Evolutionary conservation across 306 rosid genomes (phyloP).

Genomic region (Rosa chinensis): DNA sequence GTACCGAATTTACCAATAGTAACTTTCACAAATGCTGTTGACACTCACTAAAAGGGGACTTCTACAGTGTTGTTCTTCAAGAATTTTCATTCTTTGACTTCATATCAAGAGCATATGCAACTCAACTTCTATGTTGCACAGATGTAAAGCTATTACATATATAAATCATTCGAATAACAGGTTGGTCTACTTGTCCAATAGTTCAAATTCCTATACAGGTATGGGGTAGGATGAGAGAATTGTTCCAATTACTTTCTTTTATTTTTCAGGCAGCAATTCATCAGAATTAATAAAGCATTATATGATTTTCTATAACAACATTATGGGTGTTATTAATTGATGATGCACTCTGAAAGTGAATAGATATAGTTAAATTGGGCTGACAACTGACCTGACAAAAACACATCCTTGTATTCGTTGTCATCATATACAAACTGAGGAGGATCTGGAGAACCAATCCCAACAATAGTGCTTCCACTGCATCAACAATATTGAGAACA

Average conservation of each 20-base stretch:
- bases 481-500: constrained; percentile 39
- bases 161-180: background rate
- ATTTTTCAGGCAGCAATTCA: background rate
- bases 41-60: background rate
- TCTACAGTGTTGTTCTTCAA: too few species aligned
- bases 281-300: background rate
- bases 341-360: background rate
- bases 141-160: background rate
- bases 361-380: constrained; percentile 9
- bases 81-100: too few species aligned
- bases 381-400: constrained; percentile 83
- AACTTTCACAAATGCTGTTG: background rate
- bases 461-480: constrained; percentile 99
- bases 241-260: background rate
- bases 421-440: constrained; percentile 86
- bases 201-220: background rate
- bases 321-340: background rate
- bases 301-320: background rate
- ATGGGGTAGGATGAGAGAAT: background rate
- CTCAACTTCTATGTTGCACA: too few species aligned
- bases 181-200: background rate
- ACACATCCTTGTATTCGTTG: constrained; percentile 70
- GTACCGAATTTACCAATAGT: background rate
- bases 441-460: constrained; percentile 95
- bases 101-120: too few species aligned